Percentiles rank a stretch among this genome's conserved stretches.
These are phyloP conservation scores for Sistotremastrum niveocremeum DNA, from an alignment of 768 basidiomycete species.

Conservation along the genomic window DNA sequence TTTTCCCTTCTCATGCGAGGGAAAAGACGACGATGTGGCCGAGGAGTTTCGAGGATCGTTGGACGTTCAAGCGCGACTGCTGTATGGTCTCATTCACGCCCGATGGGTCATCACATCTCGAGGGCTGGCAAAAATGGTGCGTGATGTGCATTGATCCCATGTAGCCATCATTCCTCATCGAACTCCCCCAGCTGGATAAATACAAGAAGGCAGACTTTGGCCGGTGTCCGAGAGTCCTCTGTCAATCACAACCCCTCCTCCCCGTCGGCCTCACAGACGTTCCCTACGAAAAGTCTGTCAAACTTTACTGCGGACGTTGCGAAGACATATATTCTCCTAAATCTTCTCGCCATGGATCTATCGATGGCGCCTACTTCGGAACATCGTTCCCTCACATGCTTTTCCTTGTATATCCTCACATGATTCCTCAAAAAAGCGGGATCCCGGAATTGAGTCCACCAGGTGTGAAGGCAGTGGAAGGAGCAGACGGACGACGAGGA, in stretches of 20 bases:
- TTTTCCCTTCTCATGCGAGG: neutral
- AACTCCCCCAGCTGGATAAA: slow-evolving; percentile 62
- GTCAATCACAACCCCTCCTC: slow-evolving; percentile 86
- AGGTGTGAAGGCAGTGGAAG: slow-evolving; percentile 15
- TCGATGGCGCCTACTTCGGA: slow-evolving; percentile 98
- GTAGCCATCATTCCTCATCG: neutral
- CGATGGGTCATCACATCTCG: slow-evolving; percentile 93
- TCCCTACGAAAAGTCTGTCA: slow-evolving; percentile 98
- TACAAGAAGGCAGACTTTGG: slow-evolving; percentile 98
- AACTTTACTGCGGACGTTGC: slow-evolving; percentile 95
- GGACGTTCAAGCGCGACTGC: slow-evolving; percentile 82
- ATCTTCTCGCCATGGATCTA: slow-evolving; percentile 89
- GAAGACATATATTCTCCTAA: slow-evolving; percentile 99
- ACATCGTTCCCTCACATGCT: slow-evolving; percentile 95
- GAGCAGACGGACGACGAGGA: slow-evolving; percentile 25
- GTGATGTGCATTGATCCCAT: neutral
- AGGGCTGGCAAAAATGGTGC: slow-evolving; percentile 90
- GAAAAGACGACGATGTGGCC: slow-evolving; percentile 80
- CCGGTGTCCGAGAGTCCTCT: slow-evolving; percentile 93
- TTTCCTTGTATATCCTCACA: slow-evolving; percentile 91
- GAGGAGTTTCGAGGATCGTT: slow-evolving; percentile 86
- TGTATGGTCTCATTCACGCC: slow-evolving; percentile 95
- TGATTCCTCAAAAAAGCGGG: slow-evolving; percentile 73
- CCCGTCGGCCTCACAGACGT: slow-evolving; percentile 94
- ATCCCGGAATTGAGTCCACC: slow-evolving; percentile 24